Evolutionary conservation across 1,139 yeast species (phyloP).

Genomic region (Yamadazyma diddensiae): DNA sequence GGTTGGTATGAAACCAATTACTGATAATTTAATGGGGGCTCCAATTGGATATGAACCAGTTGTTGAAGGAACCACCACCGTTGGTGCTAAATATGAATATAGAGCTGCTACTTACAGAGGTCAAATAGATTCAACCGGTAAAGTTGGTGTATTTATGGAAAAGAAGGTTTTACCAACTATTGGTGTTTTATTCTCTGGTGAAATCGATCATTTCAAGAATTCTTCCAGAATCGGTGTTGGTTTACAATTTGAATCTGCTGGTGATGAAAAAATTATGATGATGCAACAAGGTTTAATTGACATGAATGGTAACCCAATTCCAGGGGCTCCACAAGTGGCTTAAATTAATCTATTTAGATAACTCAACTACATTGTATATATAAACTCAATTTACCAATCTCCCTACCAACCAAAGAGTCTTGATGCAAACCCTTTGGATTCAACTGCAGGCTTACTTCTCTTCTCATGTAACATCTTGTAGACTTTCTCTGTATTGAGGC

Average conservation of each 20-base stretch:
- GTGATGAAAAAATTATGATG: conserved; percentile 78
- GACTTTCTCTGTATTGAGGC: conserved; percentile 22
- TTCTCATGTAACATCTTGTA: conserved; percentile 17
- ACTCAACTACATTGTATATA: conserved; percentile 7
- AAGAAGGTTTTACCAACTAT: conserved; percentile 92
- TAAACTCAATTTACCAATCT: background rate
- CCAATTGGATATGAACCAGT: conserved; percentile 80
- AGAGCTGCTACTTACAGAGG: conserved; percentile 96
- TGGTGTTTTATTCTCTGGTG: conserved; percentile 82
- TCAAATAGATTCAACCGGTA: conserved; percentile 87
- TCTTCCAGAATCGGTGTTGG: conserved; percentile 89
- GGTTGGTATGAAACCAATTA: conserved; percentile 74
- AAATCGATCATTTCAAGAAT: conserved; percentile 86
- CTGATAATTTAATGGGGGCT: conserved; percentile 78
- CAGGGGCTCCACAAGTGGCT: conserved; percentile 55
- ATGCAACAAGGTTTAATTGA: conserved; percentile 79
- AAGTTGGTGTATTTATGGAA: conserved; percentile 87
- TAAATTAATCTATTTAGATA: conserved; percentile 3
- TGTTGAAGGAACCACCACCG: conserved; percentile 86
- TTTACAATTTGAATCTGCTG: conserved; percentile 91
- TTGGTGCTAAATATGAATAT: conserved; percentile 98
- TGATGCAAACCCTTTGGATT: conserved; percentile 22
- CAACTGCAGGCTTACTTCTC: too few species aligned
- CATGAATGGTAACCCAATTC: conserved; percentile 80
- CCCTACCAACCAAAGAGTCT: conserved; percentile 37